Evolutionary conservation across 768 basidiomycete species (phyloP).

Genomic region (Xerocomus potaroensis): DNA sequence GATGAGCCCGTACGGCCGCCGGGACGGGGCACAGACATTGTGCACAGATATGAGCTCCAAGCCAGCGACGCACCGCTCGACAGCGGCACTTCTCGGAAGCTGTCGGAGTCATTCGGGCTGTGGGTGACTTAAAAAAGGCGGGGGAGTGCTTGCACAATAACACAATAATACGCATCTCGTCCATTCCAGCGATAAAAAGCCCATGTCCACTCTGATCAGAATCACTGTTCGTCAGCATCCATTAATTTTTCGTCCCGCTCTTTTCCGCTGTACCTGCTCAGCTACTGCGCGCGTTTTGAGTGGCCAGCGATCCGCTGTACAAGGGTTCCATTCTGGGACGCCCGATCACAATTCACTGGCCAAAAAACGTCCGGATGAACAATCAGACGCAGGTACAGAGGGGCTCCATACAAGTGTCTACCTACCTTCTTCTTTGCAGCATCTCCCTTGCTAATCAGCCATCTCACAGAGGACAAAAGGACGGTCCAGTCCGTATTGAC

Average conservation of each 20-base stretch:
- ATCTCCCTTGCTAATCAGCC: background rate
- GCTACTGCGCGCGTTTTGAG: conserved; percentile 2
- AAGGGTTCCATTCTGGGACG: conserved; percentile 26
- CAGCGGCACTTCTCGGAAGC: conserved; percentile 19
- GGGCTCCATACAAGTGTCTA: conserved; percentile 34
- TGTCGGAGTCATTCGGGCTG: conserved; percentile 26
- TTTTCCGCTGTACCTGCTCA: conserved; percentile 4
- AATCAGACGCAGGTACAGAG: conserved; percentile 29
- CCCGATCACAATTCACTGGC: conserved; percentile 20
- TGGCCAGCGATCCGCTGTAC: conserved; percentile 1
- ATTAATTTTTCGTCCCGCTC: conserved; percentile 6
- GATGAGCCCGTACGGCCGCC: too few relatives aligned
- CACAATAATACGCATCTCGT: too few relatives aligned
- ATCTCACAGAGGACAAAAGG: conserved; percentile 25
- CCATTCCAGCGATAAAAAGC: background rate
- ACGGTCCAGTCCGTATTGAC: conserved; percentile 12
- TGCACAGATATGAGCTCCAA: background rate
- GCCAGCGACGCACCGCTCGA: background rate
- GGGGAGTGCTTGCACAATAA: too few relatives aligned
- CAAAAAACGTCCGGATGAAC: conserved; percentile 22
- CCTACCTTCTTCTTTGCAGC: background rate
- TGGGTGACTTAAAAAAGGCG: conserved; percentile 24
- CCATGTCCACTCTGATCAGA: conserved; percentile 17
- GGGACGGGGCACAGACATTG: too few relatives aligned
- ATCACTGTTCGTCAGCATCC: conserved; percentile 10